Conservation (phyloP, 2,329 filamentous ascomycete species). For the Diaporthe sp. region DNA sequence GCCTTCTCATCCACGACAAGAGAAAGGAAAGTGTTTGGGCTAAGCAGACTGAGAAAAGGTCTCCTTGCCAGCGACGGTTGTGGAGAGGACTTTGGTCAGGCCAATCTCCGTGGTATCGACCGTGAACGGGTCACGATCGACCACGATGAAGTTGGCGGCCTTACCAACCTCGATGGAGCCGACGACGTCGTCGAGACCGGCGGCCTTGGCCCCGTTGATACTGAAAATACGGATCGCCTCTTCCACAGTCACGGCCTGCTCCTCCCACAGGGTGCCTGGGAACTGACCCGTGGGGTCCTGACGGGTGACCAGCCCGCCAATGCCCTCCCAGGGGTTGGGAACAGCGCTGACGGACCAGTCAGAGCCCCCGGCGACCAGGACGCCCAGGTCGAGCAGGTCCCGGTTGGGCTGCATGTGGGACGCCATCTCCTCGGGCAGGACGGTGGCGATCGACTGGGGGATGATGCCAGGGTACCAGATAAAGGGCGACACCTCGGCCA, state of each 20-base stretch:
- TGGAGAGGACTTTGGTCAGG: background rate
- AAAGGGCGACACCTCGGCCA: constrained; percentile 1
- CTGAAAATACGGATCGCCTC: background rate
- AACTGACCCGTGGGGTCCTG: background rate
- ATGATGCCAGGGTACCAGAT: constrained; percentile 2
- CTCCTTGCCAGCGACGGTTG: background rate
- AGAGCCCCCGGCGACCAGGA: background rate
- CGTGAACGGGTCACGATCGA: background rate
- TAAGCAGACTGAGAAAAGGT: background rate
- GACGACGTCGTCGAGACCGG: background rate
- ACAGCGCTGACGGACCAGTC: constrained; percentile 10
- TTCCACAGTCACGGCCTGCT: constrained; percentile 1
- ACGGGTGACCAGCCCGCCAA: background rate
- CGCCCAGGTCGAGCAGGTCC: background rate
- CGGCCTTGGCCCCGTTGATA: constrained; percentile 2
- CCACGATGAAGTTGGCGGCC: background rate
- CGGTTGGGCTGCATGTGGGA: constrained; percentile 14
- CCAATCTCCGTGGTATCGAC: background rate
- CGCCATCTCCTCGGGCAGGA: background rate
- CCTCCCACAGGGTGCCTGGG: background rate
- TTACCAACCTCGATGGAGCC: constrained; percentile 7
- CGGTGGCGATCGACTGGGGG: background rate
- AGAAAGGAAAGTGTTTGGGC: no score
- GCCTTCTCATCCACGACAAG: no score
- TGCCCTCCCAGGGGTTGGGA: background rate